These are phyloP conservation scores for Coleophoma cylindrospora DNA, from an alignment of 2,329 filamentous ascomycete species.

Conservation along the genomic window DNA sequence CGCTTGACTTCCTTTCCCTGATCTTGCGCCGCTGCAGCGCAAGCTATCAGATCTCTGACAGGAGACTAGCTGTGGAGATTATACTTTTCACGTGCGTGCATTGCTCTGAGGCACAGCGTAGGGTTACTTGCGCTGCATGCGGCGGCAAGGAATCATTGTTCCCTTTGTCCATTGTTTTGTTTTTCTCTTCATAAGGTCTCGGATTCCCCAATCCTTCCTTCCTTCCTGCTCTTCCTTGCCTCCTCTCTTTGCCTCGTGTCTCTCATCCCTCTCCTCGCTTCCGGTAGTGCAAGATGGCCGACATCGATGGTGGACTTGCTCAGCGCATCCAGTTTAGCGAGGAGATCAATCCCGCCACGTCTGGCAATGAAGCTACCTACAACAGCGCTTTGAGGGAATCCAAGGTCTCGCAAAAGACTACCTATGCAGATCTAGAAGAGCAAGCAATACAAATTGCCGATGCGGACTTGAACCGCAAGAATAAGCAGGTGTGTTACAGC, in stretches of 20 bases:
- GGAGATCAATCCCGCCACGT: conserved; percentile 15
- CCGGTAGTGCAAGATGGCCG: conserved; percentile 9
- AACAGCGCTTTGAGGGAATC: conserved; percentile 6
- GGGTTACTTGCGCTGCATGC: neutral
- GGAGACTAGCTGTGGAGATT: neutral
- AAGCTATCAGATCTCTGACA: neutral
- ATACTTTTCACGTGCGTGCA: neutral
- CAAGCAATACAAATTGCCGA: conserved; percentile 16
- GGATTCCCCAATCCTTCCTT: neutral
- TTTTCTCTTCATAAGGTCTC: neutral
- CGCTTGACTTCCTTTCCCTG: neutral
- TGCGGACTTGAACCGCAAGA: conserved; percentile 22
- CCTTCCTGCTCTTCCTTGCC: conserved; percentile 1
- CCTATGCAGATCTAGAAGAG: conserved; percentile 16
- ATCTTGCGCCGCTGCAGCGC: too few species aligned
- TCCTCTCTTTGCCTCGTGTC: neutral
- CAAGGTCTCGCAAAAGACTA: conserved; percentile 12
- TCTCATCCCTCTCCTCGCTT: neutral
- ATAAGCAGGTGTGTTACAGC: conserved; percentile 19
- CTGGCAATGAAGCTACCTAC: neutral
- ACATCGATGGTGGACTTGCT: conserved; percentile 1
- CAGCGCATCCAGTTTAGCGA: conserved; percentile 17
- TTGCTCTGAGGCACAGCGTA: neutral
- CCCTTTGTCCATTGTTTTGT: neutral
- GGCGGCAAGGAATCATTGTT: neutral